These are phyloP conservation scores for Boletus edulis DNA, from an alignment of 768 basidiomycete species.

Conservation along the genomic window DNA sequence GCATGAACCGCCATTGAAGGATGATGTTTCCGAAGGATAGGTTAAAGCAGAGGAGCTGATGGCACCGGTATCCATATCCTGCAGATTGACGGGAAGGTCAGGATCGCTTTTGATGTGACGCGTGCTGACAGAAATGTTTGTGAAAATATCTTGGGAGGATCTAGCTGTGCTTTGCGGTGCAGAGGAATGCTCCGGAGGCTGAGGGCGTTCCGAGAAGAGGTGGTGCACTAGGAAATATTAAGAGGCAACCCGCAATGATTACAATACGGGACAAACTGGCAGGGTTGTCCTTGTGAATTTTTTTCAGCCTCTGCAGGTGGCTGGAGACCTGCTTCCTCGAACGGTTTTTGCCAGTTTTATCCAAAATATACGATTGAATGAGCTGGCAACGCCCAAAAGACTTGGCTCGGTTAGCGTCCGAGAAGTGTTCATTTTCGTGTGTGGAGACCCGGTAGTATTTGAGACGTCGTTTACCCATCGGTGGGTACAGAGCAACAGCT, in stretches of 20 bases:
- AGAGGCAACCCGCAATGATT: not conserved
- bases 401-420: constrained; percentile 15
- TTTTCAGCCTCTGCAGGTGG: constrained; percentile 38
- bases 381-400: constrained; percentile 40
- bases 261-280: constrained; percentile 25
- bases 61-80: not conserved
- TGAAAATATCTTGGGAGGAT: constrained; percentile 10
- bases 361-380: constrained; percentile 37
- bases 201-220: constrained; percentile 26
- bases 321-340: constrained; percentile 41
- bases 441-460: constrained; percentile 29
- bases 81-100: constrained; percentile 6
- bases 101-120: constrained; percentile 14
- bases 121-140: constrained; percentile 5
- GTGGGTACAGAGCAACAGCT: constrained; percentile 33
- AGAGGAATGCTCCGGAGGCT: constrained; percentile 11
- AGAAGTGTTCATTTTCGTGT: constrained; percentile 9
- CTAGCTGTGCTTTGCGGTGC: not conserved
- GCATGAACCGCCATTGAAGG: not conserved
- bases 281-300: constrained; percentile 31
- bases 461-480: constrained; percentile 36
- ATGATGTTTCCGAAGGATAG: constrained; percentile 1
- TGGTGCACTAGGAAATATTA: constrained; percentile 16
- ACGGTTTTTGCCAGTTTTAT: constrained; percentile 38
- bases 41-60: constrained; percentile 5